Conservation (phyloP, 2,329 filamentous ascomycete genomes). For the Alternaria atra region DNA sequence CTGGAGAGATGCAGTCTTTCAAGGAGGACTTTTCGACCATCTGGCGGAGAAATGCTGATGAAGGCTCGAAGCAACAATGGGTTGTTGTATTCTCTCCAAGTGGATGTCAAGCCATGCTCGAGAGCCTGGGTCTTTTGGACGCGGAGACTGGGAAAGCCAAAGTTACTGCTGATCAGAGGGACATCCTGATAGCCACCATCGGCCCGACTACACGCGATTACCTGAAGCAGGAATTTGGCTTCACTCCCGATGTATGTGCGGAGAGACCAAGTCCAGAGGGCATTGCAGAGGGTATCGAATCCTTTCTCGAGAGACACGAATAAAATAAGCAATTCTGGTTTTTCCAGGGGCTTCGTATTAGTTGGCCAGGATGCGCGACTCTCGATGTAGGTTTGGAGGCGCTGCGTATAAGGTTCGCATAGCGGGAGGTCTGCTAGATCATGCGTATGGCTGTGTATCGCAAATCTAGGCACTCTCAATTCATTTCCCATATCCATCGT, state of each 20-base stretch:
- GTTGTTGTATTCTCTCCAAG: conserved; percentile 75
- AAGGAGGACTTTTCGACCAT: conserved; percentile 67
- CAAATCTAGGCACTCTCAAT: not conserved
- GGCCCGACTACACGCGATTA: conserved; percentile 89
- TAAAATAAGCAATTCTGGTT: not conserved
- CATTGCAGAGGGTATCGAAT: conserved; percentile 71
- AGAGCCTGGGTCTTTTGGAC: conserved; percentile 60
- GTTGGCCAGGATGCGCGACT: not conserved
- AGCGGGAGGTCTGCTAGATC: not conserved
- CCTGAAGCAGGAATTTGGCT: conserved; percentile 70
- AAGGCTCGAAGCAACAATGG: conserved; percentile 64
- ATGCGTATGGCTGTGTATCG: not conserved
- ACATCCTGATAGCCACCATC: conserved; percentile 81
- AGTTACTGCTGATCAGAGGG: conserved; percentile 38
- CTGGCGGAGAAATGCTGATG: conserved; percentile 58
- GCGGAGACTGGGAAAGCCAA: conserved; percentile 49
- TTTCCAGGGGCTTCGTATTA: not conserved
- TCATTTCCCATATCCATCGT: not conserved
- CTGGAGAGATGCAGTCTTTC: conserved; percentile 83
- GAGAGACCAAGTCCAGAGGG: conserved; percentile 83
- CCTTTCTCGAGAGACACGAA: conserved; percentile 21
- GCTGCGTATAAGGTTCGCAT: not conserved
- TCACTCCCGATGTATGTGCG: conserved; percentile 81
- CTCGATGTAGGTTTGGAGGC: not conserved
- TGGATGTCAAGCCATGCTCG: conserved; percentile 68